Percentiles rank a stretch among this genome's conserved stretches.
Conservation (phyloP, 2,329 filamentous ascomycete genomes). For the Aurifilum marmelostoma region DNA sequence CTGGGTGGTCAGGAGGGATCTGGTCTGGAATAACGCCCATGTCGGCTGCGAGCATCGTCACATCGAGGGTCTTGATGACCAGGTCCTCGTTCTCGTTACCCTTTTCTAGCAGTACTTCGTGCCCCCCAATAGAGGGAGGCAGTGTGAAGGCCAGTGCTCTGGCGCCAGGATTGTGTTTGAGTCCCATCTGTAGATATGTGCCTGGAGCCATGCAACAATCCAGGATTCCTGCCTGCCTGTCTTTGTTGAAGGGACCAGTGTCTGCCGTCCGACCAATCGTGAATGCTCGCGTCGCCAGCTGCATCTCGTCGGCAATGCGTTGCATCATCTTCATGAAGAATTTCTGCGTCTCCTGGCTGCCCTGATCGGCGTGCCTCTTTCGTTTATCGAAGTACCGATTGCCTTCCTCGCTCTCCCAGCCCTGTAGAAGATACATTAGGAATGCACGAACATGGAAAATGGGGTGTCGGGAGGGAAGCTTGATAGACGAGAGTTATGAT, state of each 20-base stretch:
- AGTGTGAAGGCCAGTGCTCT: constrained; percentile 44
- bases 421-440: not conserved
- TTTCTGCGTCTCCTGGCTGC: not conserved
- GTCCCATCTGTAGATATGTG: not conserved
- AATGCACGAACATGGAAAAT: not conserved
- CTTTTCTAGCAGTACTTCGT: constrained; percentile 37
- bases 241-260: not conserved
- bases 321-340: constrained; percentile 6
- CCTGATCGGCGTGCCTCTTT: not conserved
- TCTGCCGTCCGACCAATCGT: not conserved
- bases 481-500: not conserved
- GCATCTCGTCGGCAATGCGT: constrained; percentile 10
- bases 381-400: not conserved
- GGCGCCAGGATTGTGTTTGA: not conserved
- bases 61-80: constrained; percentile 43
- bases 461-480: not conserved
- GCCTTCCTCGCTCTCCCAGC: constrained; percentile 6
- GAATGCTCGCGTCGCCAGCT: not conserved
- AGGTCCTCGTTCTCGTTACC: constrained; percentile 19
- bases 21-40: constrained; percentile 41
- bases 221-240: not conserved
- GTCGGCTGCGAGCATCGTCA: constrained; percentile 56
- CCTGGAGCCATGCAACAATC: constrained; percentile 20
- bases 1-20: constrained; percentile 40
- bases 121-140: constrained; percentile 44